These are phyloP conservation scores for Clitocybe nebularis DNA, from an alignment of 1,284 basidiomycete species.

Conservation along the genomic window DNA sequence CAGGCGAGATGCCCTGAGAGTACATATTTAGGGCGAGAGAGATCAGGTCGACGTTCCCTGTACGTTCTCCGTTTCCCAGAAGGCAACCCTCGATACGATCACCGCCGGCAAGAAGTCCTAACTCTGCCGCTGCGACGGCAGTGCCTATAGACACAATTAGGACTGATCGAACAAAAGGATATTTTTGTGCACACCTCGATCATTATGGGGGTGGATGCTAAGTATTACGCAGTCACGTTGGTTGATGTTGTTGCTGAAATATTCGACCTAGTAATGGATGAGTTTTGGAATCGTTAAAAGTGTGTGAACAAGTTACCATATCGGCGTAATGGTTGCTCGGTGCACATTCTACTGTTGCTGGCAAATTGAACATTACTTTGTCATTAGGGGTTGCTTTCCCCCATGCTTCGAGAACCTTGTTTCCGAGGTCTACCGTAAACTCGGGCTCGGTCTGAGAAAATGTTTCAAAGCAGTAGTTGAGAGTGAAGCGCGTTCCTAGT, in stretches of 20 bases:
- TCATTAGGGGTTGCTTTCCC: constrained; percentile 58
- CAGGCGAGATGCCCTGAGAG: constrained; percentile 80
- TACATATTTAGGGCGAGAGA: constrained; percentile 88
- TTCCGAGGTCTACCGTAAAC: constrained; percentile 81
- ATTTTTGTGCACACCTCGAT: constrained; percentile 52
- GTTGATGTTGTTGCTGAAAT: constrained; percentile 74
- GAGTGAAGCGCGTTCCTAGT: constrained; percentile 73
- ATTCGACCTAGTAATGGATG: constrained; percentile 61
- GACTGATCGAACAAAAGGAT: neutral
- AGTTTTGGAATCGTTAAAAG: neutral
- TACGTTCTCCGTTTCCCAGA: constrained; percentile 90
- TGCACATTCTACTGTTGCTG: constrained; percentile 86
- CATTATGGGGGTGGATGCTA: constrained; percentile 89
- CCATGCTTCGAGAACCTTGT: constrained; percentile 80
- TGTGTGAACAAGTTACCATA: constrained; percentile 42
- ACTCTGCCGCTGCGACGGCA: constrained; percentile 83
- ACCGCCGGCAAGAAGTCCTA: constrained; percentile 81
- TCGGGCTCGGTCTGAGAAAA: constrained; percentile 90
- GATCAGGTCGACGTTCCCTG: constrained; percentile 89
- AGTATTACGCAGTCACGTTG: constrained; percentile 78
- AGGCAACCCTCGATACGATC: constrained; percentile 89
- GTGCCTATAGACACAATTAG: constrained; percentile 45
- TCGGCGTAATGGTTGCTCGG: constrained; percentile 92
- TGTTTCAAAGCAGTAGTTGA: constrained; percentile 90
- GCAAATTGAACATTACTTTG: constrained; percentile 88